Evolutionary conservation across 768 basidiomycete genomes (phyloP).

Genomic region (Arthromyces matolae): DNA sequence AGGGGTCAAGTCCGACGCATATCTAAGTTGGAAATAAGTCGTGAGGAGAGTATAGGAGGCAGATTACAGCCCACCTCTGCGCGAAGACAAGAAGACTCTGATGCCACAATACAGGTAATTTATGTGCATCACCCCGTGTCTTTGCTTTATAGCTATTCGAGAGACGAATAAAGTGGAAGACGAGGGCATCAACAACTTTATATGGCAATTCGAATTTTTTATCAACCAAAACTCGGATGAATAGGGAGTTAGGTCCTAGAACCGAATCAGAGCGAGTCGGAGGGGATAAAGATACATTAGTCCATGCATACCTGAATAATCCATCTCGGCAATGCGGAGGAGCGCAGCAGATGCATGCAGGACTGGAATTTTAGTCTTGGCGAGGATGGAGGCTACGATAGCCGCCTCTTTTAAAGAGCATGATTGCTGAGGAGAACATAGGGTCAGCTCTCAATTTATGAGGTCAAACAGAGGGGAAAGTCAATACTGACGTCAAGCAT

Average conservation of each 20-base stretch:
- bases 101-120: slow-evolving; percentile 97
- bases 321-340: slow-evolving; percentile 91
- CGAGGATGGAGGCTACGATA: slow-evolving; percentile 87
- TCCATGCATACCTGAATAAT: slow-evolving; percentile 82
- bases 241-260: slow-evolving; percentile 93
- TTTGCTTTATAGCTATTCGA: slow-evolving; percentile 85
- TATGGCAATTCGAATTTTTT: slow-evolving; percentile 98
- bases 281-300: neutral
- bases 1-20: slow-evolving; percentile 88
- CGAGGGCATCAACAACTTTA: slow-evolving; percentile 95
- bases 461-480: no score
- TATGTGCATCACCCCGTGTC: slow-evolving; percentile 64
- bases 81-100: slow-evolving; percentile 93
- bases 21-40: slow-evolving; percentile 47
- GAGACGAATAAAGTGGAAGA: slow-evolving; percentile 96
- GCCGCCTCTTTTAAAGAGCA: slow-evolving; percentile 94
- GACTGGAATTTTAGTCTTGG: slow-evolving; percentile 91
- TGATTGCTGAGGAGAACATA: slow-evolving; percentile 41
- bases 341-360: slow-evolving; percentile 95
- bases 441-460: slow-evolving; percentile 1
- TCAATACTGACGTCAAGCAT: slow-evolving; percentile 82
- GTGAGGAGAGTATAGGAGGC: slow-evolving; percentile 2
- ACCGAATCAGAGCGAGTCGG: no score
- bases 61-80: slow-evolving; percentile 60
- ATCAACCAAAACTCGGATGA: slow-evolving; percentile 94